Conservation (phyloP, 495 filamentous ascomycete genomes). For the Penicillium antarcticum region DNA sequence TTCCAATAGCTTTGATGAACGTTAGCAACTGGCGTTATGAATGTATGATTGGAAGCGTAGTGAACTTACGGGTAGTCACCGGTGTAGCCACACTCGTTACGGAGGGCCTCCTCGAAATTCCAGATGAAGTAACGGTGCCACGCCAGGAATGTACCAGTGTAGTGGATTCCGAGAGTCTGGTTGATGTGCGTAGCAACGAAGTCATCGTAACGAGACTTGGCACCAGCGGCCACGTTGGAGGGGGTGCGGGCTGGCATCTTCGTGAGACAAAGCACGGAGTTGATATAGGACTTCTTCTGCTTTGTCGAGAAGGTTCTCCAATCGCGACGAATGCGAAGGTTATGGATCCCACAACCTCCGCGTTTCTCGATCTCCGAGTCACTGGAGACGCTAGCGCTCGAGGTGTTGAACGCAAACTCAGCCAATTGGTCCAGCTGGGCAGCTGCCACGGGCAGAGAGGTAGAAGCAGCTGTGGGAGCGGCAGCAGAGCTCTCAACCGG, state of each 20-base stretch:
- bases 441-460: slow-evolving; percentile 14
- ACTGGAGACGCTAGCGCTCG: slow-evolving; percentile 7
- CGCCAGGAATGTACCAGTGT: slow-evolving; percentile 60
- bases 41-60: neutral
- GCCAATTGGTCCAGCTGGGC: slow-evolving; percentile 16
- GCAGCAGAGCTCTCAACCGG: neutral
- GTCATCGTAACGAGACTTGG: slow-evolving; percentile 63
- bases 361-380: slow-evolving; percentile 26
- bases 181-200: slow-evolving; percentile 68
- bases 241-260: slow-evolving; percentile 45
- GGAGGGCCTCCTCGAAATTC: slow-evolving; percentile 63
- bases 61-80: slow-evolving; percentile 37
- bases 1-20: slow-evolving; percentile 53
- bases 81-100: slow-evolving; percentile 67
- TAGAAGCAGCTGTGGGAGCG: slow-evolving; percentile 14
- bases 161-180: slow-evolving; percentile 60
- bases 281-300: slow-evolving; percentile 57
- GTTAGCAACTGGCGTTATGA: neutral
- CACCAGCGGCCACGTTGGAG: slow-evolving; percentile 39
- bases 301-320: slow-evolving; percentile 32
- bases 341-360: slow-evolving; percentile 46
- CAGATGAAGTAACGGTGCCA: slow-evolving; percentile 71
- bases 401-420: slow-evolving; percentile 13
- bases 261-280: slow-evolving; percentile 63
- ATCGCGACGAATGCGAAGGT: slow-evolving; percentile 45